These are phyloP conservation scores for Anisogramma anomala DNA, from an alignment of 2,329 filamentous ascomycete genomes.

Conservation along the genomic window DNA sequence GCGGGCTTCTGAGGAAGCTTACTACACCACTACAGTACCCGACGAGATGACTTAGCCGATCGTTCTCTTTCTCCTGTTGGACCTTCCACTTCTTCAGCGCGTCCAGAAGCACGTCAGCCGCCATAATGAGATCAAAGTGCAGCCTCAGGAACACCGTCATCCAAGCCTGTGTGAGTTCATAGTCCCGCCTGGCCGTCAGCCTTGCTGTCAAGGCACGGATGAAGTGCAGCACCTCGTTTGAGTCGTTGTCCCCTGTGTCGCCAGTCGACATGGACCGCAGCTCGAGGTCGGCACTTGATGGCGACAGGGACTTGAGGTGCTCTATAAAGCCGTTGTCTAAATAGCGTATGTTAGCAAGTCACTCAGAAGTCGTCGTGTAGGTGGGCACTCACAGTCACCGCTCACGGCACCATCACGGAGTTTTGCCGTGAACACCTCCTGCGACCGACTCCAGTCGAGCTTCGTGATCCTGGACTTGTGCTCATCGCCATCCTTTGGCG, in stretches of 20 bases:
- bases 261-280: constrained; percentile 62
- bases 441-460: constrained; percentile 46
- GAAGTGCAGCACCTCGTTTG: constrained; percentile 68
- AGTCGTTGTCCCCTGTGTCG: constrained; percentile 30
- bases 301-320: constrained; percentile 69
- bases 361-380: neutral
- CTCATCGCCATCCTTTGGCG: constrained; percentile 28
- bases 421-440: constrained; percentile 47
- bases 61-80: constrained; percentile 60
- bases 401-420: constrained; percentile 41
- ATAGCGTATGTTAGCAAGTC: neutral
- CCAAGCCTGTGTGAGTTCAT: constrained; percentile 92
- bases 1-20: constrained; percentile 59
- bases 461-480: constrained; percentile 55
- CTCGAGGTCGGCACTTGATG: constrained; percentile 79
- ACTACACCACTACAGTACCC: constrained; percentile 84
- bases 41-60: constrained; percentile 61
- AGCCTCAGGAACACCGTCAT: constrained; percentile 87
- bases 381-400: constrained; percentile 45
- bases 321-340: constrained; percentile 57
- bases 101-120: constrained; percentile 39
- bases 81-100: constrained; percentile 59
- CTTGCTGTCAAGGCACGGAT: constrained; percentile 66
- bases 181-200: constrained; percentile 62
- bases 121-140: constrained; percentile 51